phyloP scores from a whole-genome alignment of 148 eudicot genomes.

The Silene conica region DNA sequence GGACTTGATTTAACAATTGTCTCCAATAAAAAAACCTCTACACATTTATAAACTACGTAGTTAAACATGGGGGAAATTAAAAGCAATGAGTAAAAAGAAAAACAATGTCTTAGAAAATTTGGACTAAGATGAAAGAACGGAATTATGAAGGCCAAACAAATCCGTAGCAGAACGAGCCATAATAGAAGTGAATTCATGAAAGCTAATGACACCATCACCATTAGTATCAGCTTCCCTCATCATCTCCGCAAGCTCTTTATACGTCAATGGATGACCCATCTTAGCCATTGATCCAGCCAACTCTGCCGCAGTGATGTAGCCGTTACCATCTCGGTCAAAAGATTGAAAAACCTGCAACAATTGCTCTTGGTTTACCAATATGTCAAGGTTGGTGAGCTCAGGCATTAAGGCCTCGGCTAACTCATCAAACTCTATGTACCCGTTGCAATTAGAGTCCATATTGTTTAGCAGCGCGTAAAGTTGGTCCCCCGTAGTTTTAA shows the following conservation, averaged over 20 bases:
- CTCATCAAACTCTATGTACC: constrained; percentile 61
- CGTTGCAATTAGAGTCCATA: constrained; percentile 63
- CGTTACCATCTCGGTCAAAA: constrained; percentile 66
- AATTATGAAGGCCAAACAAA: constrained; percentile 33
- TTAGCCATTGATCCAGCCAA: constrained; percentile 75
- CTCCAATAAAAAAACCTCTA: too few species aligned
- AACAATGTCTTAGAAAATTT: too few species aligned
- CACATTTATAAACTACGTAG: background rate
- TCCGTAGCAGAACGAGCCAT: constrained; percentile 63
- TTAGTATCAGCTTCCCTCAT: constrained; percentile 66
- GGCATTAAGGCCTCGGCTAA: constrained; percentile 47
- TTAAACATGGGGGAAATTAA: too few species aligned
- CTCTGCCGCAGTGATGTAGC: constrained; percentile 61
- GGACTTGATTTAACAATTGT: too few species aligned
- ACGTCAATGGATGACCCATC: constrained; percentile 63
- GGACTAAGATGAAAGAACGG: background rate
- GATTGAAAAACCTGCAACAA: constrained; percentile 47
- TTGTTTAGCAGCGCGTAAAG: constrained; percentile 37
- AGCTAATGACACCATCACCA: constrained; percentile 73
- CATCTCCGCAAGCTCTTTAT: constrained; percentile 54
- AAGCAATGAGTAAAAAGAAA: background rate
- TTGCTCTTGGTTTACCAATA: constrained; percentile 52
- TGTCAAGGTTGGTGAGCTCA: constrained; percentile 34
- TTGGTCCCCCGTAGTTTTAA: constrained; percentile 56
- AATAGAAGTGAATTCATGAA: constrained; percentile 50